phyloP scores from a whole-genome alignment of 2,329 filamentous ascomycete species.

The Orbilia ellipsospora region DNA sequence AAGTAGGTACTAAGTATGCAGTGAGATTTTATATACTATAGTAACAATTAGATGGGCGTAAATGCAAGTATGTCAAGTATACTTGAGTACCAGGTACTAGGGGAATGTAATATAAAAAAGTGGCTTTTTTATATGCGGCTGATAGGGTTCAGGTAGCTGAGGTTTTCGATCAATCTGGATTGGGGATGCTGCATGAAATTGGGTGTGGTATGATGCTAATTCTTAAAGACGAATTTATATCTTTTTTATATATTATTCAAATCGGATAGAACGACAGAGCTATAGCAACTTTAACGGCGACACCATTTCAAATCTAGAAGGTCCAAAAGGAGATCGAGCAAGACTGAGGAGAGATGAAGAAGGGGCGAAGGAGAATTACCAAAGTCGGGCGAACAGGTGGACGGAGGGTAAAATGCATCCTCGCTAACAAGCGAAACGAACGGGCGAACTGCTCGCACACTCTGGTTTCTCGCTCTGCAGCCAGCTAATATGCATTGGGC shows the following conservation, averaged over 20 bases:
- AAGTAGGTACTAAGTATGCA: background rate
- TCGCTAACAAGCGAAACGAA: constrained; percentile 41
- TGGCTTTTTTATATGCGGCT: constrained; percentile 31
- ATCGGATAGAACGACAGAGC: background rate
- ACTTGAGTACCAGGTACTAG: background rate
- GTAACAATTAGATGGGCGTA: too few species aligned
- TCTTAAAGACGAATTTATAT: too few species aligned
- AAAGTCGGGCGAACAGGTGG: constrained; percentile 26
- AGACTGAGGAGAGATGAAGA: background rate
- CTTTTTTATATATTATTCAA: too few species aligned
- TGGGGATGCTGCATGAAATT: constrained; percentile 21
- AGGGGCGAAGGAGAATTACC: constrained; percentile 3
- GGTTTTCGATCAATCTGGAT: background rate
- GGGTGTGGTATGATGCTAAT: constrained; percentile 18
- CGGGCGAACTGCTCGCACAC: too few species aligned
- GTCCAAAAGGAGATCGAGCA: background rate
- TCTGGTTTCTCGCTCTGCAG: too few species aligned
- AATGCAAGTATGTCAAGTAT: constrained; percentile 1
- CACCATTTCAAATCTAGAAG: background rate
- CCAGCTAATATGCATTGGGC: too few species aligned
- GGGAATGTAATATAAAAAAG: constrained; percentile 8
- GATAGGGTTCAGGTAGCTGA: background rate
- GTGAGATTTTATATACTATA: background rate
- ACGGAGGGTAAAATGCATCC: constrained; percentile 39
- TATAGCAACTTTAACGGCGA: background rate